These are phyloP conservation scores for Fusarium veterinarium DNA, from an alignment of 2,329 filamentous ascomycete genomes.

Conservation along the genomic window DNA sequence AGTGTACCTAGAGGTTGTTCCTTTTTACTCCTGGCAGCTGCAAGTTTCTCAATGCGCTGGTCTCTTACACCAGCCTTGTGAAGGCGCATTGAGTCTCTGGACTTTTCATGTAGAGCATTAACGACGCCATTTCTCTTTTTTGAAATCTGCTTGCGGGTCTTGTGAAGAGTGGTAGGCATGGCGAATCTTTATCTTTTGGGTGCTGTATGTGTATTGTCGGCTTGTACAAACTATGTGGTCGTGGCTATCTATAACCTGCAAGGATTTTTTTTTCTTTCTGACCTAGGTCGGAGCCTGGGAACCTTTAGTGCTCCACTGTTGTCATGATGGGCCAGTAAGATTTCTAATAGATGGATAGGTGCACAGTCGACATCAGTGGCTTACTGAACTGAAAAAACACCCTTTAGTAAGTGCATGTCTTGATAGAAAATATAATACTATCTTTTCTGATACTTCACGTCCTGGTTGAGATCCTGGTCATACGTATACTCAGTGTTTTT, in stretches of 20 bases:
- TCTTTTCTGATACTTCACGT: not conserved
- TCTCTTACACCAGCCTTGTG: conserved; percentile 84
- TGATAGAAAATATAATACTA: not conserved
- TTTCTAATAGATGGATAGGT: conserved; percentile 25
- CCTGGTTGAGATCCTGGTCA: not conserved
- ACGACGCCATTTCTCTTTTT: conserved; percentile 85
- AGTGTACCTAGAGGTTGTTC: conserved; percentile 78
- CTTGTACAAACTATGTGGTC: conserved; percentile 10
- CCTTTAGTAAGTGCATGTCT: not conserved
- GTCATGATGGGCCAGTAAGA: not conserved
- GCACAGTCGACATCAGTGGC: conserved; percentile 8
- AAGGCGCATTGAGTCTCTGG: conserved; percentile 84
- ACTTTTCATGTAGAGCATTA: conserved; percentile 85
- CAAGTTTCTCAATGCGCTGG: conserved; percentile 80
- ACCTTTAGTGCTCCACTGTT: conserved; percentile 25
- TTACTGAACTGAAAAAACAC: not conserved
- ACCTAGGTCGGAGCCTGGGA: not conserved
- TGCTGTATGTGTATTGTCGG: conserved; percentile 1
- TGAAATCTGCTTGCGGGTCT: conserved; percentile 87
- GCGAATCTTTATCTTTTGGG: conserved; percentile 40
- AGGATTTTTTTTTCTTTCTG: conserved; percentile 33
- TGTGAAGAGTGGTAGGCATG: conserved; percentile 83
- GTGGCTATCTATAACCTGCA: conserved; percentile 10
- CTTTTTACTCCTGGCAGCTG: conserved; percentile 75
- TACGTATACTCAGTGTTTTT: not conserved